Percentiles rank a stretch among this genome's conserved stretches.
phyloP scores from a whole-genome alignment of 2,329 filamentous ascomycete species.

The Biscogniauxia marginata region DNA sequence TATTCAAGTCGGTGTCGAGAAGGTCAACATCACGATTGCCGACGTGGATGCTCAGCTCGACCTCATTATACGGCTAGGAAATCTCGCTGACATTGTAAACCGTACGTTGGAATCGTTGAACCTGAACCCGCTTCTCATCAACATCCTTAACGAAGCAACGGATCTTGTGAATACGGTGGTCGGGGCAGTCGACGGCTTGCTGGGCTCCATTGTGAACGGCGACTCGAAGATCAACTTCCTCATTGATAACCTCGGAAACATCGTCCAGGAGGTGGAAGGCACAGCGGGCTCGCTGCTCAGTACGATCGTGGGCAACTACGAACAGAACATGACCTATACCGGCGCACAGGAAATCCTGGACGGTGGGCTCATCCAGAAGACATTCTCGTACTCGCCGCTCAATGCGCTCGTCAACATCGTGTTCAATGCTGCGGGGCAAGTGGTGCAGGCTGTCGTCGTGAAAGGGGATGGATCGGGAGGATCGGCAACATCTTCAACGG shows the following conservation, averaged over 20 bases:
- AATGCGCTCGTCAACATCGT: constrained; percentile 49
- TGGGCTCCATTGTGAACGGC: constrained; percentile 58
- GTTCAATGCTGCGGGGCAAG: constrained; percentile 48
- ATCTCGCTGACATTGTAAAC: constrained; percentile 61
- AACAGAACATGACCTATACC: constrained; percentile 56
- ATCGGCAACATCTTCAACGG: neutral
- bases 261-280: constrained; percentile 57
- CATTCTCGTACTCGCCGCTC: constrained; percentile 46
- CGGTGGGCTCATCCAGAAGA: constrained; percentile 42
- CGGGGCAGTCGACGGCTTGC: constrained; percentile 56
- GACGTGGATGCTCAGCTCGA: constrained; percentile 60
- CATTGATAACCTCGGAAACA: constrained; percentile 62
- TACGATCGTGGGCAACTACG: constrained; percentile 57
- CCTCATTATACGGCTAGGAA: constrained; percentile 57
- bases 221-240: constrained; percentile 54
- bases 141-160: constrained; percentile 52
- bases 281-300: constrained; percentile 43
- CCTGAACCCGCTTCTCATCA: constrained; percentile 60
- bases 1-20: constrained; percentile 46
- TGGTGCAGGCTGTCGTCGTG: constrained; percentile 43
- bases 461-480: neutral
- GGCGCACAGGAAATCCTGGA: constrained; percentile 35
- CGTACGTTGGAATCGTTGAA: constrained; percentile 58
- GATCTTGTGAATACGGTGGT: constrained; percentile 52
- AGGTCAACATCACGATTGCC: constrained; percentile 60